These are phyloP conservation scores for Celoporthe dispersa DNA, from an alignment of 2,329 filamentous ascomycete species.

Conservation along the genomic window DNA sequence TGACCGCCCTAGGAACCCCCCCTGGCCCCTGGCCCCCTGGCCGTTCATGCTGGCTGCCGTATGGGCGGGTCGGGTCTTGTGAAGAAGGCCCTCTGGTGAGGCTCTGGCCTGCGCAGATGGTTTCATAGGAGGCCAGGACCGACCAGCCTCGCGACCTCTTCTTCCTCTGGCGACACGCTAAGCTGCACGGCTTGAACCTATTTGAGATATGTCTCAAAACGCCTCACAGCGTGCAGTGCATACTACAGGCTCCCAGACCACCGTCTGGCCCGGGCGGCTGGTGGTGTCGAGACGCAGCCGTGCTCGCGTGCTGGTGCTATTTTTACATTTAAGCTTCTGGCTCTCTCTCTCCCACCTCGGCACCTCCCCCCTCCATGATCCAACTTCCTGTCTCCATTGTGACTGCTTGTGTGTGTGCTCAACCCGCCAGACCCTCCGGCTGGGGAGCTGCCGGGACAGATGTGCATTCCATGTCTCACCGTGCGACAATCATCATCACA, in stretches of 20 bases:
- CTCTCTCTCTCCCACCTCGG: neutral
- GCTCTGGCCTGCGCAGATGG: constrained; percentile 8
- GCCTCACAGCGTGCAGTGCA: neutral
- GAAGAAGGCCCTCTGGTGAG: neutral
- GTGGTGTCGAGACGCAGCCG: neutral
- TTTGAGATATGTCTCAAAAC: neutral
- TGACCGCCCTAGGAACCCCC: neutral
- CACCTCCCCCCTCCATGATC: neutral
- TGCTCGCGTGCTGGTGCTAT: constrained; percentile 13
- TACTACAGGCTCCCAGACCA: neutral
- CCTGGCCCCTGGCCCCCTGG: neutral
- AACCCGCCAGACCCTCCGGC: neutral
- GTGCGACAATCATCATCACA: neutral
- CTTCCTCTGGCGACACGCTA: neutral
- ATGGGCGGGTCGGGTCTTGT: neutral
- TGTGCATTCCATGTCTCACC: neutral
- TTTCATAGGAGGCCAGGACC: constrained; percentile 6
- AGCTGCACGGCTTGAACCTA: neutral
- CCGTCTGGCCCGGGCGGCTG: neutral
- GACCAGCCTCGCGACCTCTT: neutral
- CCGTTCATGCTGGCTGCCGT: neutral
- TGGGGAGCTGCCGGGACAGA: neutral
- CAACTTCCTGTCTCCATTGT: neutral
- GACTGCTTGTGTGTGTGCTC: neutral
- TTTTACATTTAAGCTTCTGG: constrained; percentile 20